Conservation (phyloP, 495 filamentous ascomycete species). For the Bryoglossum gracile region DNA sequence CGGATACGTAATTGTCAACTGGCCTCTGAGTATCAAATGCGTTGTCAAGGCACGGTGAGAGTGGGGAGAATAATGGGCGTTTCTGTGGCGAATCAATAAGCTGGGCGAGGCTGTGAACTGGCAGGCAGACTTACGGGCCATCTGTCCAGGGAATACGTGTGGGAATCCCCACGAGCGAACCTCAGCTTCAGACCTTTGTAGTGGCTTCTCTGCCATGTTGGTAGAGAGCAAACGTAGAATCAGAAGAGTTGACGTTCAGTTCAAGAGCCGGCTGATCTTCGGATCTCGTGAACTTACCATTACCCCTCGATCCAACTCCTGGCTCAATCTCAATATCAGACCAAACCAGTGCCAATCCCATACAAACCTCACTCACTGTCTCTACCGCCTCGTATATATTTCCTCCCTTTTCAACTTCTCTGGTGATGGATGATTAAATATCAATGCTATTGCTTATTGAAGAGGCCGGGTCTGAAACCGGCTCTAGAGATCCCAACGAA, state of each 20-base stretch:
- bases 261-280: no score
- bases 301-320: no score
- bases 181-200: conserved; percentile 49
- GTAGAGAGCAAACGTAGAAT: no score
- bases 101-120: background rate
- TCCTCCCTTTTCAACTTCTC: no score
- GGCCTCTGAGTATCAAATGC: conserved; percentile 65
- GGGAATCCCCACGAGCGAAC: conserved; percentile 71
- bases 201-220: no score
- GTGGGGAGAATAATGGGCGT: conserved; percentile 71
- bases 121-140: conserved; percentile 48
- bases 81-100: conserved; percentile 34
- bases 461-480: background rate
- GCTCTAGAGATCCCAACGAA: background rate
- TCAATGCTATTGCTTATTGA: background rate
- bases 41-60: conserved; percentile 63
- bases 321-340: no score
- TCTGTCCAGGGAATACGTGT: conserved; percentile 80
- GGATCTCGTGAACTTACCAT: no score
- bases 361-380: no score
- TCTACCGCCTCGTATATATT: no score
- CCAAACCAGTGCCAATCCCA: no score
- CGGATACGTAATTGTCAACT: conserved; percentile 67
- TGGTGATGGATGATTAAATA: background rate
- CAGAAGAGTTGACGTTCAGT: no score